Conservation (phyloP, 768 basidiomycete genomes). For the Phanerochaete carnosa region DNA sequence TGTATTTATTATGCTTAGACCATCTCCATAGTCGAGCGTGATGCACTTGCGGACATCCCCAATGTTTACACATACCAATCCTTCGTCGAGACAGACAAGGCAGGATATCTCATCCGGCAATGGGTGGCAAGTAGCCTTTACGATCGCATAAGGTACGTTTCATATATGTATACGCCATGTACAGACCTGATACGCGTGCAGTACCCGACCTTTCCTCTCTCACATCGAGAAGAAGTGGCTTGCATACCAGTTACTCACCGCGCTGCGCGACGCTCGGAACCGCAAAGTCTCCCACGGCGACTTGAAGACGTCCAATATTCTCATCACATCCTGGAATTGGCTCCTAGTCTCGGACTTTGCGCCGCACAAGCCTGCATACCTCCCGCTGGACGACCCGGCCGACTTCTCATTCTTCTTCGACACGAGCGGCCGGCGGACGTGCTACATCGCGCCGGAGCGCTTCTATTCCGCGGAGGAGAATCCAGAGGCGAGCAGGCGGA, state of each 20-base stretch:
- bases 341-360: conserved; percentile 95
- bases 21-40: conserved; percentile 67
- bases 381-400: conserved; percentile 94
- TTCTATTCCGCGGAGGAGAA: conserved; percentile 78
- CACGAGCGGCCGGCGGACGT: conserved; percentile 88
- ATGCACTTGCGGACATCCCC: conserved; percentile 76
- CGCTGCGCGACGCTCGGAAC: conserved; percentile 76
- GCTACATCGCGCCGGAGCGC: conserved; percentile 94
- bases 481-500: conserved; percentile 32
- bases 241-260: conserved; percentile 86
- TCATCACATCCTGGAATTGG: conserved; percentile 96
- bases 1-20: conserved; percentile 4
- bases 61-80: conserved; percentile 89
- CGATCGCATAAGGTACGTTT: conserved; percentile 90
- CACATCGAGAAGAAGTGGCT: conserved; percentile 98
- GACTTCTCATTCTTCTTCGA: conserved; percentile 99
- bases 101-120: conserved; percentile 92
- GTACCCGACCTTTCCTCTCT: conserved; percentile 93
- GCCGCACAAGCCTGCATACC: conserved; percentile 88
- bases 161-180: background rate
- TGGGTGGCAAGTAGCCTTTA: conserved; percentile 95
- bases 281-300: conserved; percentile 95
- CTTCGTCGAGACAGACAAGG: conserved; percentile 93
- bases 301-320: conserved; percentile 95
- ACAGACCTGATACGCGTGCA: conserved; percentile 28